Conservation (phyloP, 768 basidiomycete species). For the Auricularia cornea region DNA sequence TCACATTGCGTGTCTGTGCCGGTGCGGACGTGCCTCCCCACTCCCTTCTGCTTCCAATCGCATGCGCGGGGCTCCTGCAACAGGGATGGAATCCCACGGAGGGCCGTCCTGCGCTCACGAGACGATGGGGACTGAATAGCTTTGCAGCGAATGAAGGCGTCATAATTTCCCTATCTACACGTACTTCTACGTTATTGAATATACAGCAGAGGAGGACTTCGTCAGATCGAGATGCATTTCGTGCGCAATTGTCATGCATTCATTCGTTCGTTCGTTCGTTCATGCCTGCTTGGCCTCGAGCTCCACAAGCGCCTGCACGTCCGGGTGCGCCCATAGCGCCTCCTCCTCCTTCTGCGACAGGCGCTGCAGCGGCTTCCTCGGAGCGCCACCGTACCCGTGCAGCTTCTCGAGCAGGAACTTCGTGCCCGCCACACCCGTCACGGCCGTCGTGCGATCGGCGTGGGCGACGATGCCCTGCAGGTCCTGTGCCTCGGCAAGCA, state of each 20-base stretch:
- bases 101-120: no score
- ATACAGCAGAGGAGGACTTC: background rate
- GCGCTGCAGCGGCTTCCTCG: slow-evolving; percentile 71
- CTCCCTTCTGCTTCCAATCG: background rate
- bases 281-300: slow-evolving; percentile 32
- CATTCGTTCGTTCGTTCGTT: no score
- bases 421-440: slow-evolving; percentile 71
- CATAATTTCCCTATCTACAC: background rate
- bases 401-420: slow-evolving; percentile 69
- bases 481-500: slow-evolving; percentile 59
- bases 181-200: background rate
- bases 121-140: no score
- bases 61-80: no score
- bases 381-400: slow-evolving; percentile 72
- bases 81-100: background rate
- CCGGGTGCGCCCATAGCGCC: slow-evolving; percentile 62
- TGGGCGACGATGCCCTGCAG: slow-evolving; percentile 76
- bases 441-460: slow-evolving; percentile 73
- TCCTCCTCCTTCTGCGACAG: slow-evolving; percentile 47
- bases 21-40: no score
- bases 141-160: background rate
- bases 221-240: no score
- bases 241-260: no score
- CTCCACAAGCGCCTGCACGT: slow-evolving; percentile 58
- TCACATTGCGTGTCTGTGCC: no score